Evolutionary conservation across 208 protist species (phyloP), one percentile per base, ranked within the genome.

Genomic region (Trypanosoma platydactyli): DNA sequence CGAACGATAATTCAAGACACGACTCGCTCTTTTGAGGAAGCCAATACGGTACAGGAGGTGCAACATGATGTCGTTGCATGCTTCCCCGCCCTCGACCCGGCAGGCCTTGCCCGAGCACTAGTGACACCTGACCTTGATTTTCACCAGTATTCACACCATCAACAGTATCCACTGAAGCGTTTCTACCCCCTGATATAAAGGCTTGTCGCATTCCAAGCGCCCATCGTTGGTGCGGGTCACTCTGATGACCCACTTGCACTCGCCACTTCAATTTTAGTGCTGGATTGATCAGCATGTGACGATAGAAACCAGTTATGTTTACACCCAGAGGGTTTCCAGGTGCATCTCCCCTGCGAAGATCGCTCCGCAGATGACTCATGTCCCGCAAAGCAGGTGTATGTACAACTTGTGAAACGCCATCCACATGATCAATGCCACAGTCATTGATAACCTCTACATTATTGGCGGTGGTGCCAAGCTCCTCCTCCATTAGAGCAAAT

Each of bases 1-100:
- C 64, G 30, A 93, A 79, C 11, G 54, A 71, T 46, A 95, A 70
- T 35, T 88, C 73, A 24, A 95, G 71, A 49, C 59, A 73, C 22
- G 71, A 83, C 40, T 89, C 76, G 49, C 80, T 79, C 54, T 88
- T 76, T 48, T 77, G 68, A 15, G 81, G 74, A 27, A 92, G 57
- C 86, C 89, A 94, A 52, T 91, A 94, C 42, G 89, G 89, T n/a
- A 55, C 54, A 30, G 61, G 74, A 11, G 86, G 79, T 49, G 75
- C 64, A 2, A 76, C 56, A 35, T 72, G 74, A 18, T 57, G 20
- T 3, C 25, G 57, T 29, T 49, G 50, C 41, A 35, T 24, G 1
- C 20, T 16, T 48, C 35, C 45, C 20, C 40, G 16, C 16, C n/a
- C 40, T n/a, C 45, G 42, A 18, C 5, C 48, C 29, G 27, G 42